Evolutionary conservation across 139 green algal species (phyloP).

Genomic region (Eudorina sp.): DNA sequence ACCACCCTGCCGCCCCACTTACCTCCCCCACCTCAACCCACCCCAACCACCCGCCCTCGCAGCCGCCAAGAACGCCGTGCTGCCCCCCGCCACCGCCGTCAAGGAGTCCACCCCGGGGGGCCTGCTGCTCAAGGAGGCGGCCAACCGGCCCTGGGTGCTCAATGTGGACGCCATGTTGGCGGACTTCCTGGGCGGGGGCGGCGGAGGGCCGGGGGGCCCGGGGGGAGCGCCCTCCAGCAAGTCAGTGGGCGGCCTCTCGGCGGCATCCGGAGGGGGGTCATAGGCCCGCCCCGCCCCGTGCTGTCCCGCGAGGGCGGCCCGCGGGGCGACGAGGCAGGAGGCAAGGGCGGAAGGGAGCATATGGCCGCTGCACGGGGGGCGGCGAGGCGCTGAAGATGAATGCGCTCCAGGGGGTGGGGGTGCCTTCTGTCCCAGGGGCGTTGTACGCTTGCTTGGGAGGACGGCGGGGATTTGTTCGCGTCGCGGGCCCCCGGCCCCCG

Average conservation of each 20-base stretch:
- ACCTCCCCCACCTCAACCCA: not conserved
- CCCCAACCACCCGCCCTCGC: not conserved
- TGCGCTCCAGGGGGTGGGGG: too few species aligned
- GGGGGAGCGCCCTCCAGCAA: not conserved
- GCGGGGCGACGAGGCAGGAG: too few species aligned
- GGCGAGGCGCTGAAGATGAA: too few species aligned
- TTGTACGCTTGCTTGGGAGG: too few species aligned
- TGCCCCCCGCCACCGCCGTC: slow-evolving; percentile 12
- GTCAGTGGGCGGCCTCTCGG: not conserved
- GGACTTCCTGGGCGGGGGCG: slow-evolving; percentile 46
- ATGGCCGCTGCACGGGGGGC: too few species aligned
- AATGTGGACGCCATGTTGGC: slow-evolving; percentile 53
- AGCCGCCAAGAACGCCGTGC: slow-evolving; percentile 31
- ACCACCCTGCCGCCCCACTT: not conserved
- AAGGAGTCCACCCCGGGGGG: slow-evolving; percentile 45
- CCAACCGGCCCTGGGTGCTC: slow-evolving; percentile 44
- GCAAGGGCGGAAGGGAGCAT: too few species aligned
- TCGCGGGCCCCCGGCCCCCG: too few species aligned
- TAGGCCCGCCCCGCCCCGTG: too few species aligned
- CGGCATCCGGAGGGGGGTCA: not conserved
- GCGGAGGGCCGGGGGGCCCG: not conserved
- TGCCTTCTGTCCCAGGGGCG: too few species aligned
- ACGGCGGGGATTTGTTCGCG: too few species aligned
- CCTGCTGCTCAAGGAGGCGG: slow-evolving; percentile 23
- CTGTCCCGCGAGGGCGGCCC: too few species aligned